Evolutionary conservation across 2,329 filamentous ascomycete species (phyloP).

Genomic region (Pestalotiopsis sp.): DNA sequence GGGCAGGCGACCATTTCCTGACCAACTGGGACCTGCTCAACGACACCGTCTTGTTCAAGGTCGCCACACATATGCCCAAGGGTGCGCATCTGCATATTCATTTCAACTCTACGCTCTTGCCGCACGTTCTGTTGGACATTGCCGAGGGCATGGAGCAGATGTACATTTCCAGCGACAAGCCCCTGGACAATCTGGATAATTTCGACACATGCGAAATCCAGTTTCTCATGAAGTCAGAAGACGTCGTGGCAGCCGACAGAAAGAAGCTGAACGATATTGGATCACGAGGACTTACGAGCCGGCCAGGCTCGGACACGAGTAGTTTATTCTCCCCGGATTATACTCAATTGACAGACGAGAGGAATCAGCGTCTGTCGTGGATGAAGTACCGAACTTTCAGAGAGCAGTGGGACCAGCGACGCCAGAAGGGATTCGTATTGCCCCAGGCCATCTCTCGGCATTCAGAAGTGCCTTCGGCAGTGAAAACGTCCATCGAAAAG

Average conservation of each 20-base stretch:
- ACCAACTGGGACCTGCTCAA: constrained; percentile 57
- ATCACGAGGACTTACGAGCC: neutral
- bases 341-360: neutral
- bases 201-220: constrained; percentile 62
- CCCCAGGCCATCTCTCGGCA: neutral
- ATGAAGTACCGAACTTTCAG: constrained; percentile 23
- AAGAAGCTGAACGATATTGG: neutral
- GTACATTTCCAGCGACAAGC: constrained; percentile 67
- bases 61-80: constrained; percentile 67
- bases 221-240: constrained; percentile 51
- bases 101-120: constrained; percentile 74
- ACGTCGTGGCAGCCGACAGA: neutral
- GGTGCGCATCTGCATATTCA: constrained; percentile 75
- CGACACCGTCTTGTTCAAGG: constrained; percentile 57
- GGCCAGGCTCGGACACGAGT: neutral
- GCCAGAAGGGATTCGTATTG: neutral
- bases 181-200: constrained; percentile 46
- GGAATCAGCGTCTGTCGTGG: constrained; percentile 1
- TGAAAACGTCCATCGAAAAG: neutral
- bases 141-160: constrained; percentile 63
- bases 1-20: constrained; percentile 61
- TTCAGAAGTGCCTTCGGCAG: constrained; percentile 14
- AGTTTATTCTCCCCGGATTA: neutral
- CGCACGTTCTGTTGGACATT: constrained; percentile 59
- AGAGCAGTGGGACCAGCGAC: constrained; percentile 40